These are phyloP conservation scores for Tillandsia leiboldiana DNA, from an alignment of 176 grass and related monocot species.

Conservation along the genomic window DNA sequence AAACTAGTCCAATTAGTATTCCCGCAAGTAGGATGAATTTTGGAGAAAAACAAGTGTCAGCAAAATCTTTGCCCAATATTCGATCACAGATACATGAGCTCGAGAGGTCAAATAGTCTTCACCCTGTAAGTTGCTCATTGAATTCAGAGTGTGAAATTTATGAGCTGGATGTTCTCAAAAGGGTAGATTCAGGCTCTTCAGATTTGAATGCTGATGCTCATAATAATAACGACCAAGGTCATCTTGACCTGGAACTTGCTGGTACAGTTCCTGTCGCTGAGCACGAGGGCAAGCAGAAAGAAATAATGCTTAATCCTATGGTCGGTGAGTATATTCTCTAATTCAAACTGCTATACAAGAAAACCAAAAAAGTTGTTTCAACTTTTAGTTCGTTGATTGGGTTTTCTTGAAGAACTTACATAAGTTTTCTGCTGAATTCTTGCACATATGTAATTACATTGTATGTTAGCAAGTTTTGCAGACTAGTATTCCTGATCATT, in stretches of 20 bases:
- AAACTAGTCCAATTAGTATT: slow-evolving; percentile 54
- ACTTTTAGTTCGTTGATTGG: background rate
- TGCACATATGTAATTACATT: background rate
- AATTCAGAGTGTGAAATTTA: slow-evolving; percentile 28
- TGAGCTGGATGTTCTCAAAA: slow-evolving; percentile 26
- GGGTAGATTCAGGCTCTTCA: slow-evolving; percentile 26
- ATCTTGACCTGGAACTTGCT: slow-evolving; percentile 16
- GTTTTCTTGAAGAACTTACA: background rate
- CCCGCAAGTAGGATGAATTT: slow-evolving; percentile 23
- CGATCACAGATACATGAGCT: slow-evolving; percentile 61
- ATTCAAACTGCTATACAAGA: background rate
- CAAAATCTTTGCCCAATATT: slow-evolving; percentile 62
- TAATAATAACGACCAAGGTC: slow-evolving; percentile 32
- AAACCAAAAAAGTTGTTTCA: background rate
- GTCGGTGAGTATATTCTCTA: slow-evolving; percentile 43
- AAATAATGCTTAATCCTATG: slow-evolving; percentile 34
- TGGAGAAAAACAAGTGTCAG: slow-evolving; percentile 27
- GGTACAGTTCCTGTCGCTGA: slow-evolving; percentile 21
- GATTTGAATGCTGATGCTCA: slow-evolving; percentile 26
- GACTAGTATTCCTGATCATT: background rate
- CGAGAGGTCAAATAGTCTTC: slow-evolving; percentile 41
- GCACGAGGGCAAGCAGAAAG: slow-evolving; percentile 27
- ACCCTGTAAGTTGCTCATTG: slow-evolving; percentile 53
- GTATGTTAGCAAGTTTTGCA: background rate
- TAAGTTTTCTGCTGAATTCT: background rate